Conservation (phyloP, 805 yeast species). For the Millerozyma miso region DNA sequence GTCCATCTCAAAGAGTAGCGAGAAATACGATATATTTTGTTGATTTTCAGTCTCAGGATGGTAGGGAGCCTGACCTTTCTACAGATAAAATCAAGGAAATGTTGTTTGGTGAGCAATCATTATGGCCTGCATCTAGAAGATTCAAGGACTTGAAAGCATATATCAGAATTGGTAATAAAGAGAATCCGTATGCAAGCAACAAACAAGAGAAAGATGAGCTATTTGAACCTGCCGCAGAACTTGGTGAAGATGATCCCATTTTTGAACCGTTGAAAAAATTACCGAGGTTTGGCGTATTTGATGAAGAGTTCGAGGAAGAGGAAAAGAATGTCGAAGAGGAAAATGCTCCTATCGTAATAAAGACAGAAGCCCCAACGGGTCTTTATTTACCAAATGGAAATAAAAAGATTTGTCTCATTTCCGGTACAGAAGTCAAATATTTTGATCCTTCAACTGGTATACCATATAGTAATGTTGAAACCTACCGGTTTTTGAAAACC, state of each 20-base stretch:
- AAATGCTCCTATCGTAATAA: slow-evolving; percentile 39
- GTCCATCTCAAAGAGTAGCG: slow-evolving; percentile 63
- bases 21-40: slow-evolving; percentile 52
- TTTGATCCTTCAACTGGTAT: slow-evolving; percentile 86
- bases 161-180: slow-evolving; percentile 35
- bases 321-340: slow-evolving; percentile 42
- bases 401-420: slow-evolving; percentile 65
- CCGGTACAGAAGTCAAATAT: slow-evolving; percentile 76
- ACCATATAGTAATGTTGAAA: slow-evolving; percentile 79
- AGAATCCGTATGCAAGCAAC: slow-evolving; percentile 33
- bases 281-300: slow-evolving; percentile 61
- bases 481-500: slow-evolving; percentile 59
- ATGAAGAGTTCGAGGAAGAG: slow-evolving; percentile 41
- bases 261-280: slow-evolving; percentile 42
- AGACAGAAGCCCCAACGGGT: slow-evolving; percentile 72
- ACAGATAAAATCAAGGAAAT: slow-evolving; percentile 23
- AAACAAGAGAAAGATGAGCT: slow-evolving; percentile 31
- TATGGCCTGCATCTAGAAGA: slow-evolving; percentile 48
- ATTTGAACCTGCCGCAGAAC: slow-evolving; percentile 28
- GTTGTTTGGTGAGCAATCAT: slow-evolving; percentile 63
- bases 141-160: slow-evolving; percentile 53
- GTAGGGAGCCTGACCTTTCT: slow-evolving; percentile 19
- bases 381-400: slow-evolving; percentile 66
- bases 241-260: slow-evolving; percentile 33
- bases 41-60: slow-evolving; percentile 33